Evolutionary conservation across 495 filamentous ascomycete species (phyloP).

Genomic region (Tuber borchii): DNA sequence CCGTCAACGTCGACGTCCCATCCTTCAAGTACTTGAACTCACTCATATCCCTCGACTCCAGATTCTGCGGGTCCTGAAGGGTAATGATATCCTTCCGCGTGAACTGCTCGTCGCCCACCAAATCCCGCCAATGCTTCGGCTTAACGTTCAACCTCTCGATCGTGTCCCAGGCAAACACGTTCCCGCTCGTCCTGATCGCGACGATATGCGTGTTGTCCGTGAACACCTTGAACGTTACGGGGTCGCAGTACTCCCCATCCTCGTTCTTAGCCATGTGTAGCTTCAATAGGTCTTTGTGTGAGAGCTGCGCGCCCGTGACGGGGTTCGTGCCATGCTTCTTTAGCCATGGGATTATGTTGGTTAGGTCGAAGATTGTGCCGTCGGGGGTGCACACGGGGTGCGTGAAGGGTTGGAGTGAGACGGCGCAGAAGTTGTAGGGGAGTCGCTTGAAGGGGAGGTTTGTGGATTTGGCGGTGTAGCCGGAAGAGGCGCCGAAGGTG

Average conservation of each 20-base stretch:
- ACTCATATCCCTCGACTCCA: slow-evolving; percentile 73
- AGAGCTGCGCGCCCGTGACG: slow-evolving; percentile 70
- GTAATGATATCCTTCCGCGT: slow-evolving; percentile 89
- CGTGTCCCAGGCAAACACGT: slow-evolving; percentile 94
- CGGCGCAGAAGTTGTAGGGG: slow-evolving; percentile 96
- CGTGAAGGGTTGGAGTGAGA: slow-evolving; percentile 84
- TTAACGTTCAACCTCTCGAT: slow-evolving; percentile 94
- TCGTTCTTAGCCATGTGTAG: slow-evolving; percentile 89
- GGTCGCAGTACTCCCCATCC: slow-evolving; percentile 87
- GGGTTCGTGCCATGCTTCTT: slow-evolving; percentile 89
- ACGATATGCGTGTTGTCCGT: slow-evolving; percentile 98
- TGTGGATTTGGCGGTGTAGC: slow-evolving; percentile 46
- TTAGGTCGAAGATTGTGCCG: slow-evolving; percentile 78
- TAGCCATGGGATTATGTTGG: slow-evolving; percentile 84
- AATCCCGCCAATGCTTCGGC: slow-evolving; percentile 89
- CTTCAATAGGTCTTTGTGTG: slow-evolving; percentile 77
- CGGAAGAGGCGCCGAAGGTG: slow-evolving; percentile 55
- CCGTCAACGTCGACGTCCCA: slow-evolving; percentile 62
- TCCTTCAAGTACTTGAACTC: slow-evolving; percentile 86
- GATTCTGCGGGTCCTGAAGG: slow-evolving; percentile 91
- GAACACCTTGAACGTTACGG: slow-evolving; percentile 92
- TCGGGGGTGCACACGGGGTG: slow-evolving; percentile 74
- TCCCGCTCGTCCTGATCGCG: slow-evolving; percentile 67
- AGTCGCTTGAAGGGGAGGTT: slow-evolving; percentile 69
- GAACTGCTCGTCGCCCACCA: slow-evolving; percentile 84